These are phyloP conservation scores for Malassezia dermatis DNA, from an alignment of 1,284 basidiomycete genomes.

Conservation along the genomic window DNA sequence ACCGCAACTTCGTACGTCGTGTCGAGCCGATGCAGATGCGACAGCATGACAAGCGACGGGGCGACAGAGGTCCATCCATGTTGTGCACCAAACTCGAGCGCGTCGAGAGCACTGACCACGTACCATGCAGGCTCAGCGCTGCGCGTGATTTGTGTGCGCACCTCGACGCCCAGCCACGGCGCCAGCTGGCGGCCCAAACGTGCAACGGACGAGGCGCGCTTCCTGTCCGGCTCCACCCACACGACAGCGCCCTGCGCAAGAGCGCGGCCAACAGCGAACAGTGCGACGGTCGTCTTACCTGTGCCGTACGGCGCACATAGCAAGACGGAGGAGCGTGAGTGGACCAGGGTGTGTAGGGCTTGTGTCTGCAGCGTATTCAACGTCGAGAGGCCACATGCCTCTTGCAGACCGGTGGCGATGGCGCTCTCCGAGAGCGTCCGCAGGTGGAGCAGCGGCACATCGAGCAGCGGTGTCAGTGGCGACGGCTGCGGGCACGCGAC, in stretches of 20 bases:
- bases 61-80: slow-evolving; percentile 8
- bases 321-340: slow-evolving; percentile 64
- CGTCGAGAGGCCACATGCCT: slow-evolving; percentile 50
- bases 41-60: slow-evolving; percentile 59
- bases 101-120: slow-evolving; percentile 14
- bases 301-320: slow-evolving; percentile 69
- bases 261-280: slow-evolving; percentile 61
- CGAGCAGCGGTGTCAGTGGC: slow-evolving; percentile 61
- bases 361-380: slow-evolving; percentile 87
- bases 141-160: slow-evolving; percentile 8
- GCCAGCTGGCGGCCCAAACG: slow-evolving; percentile 12
- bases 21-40: slow-evolving; percentile 77
- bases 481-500: slow-evolving; percentile 67
- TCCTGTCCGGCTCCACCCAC: slow-evolving; percentile 10
- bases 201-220: slow-evolving; percentile 8
- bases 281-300: slow-evolving; percentile 69
- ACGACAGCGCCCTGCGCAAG: slow-evolving; percentile 34
- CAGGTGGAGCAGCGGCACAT: slow-evolving; percentile 69
- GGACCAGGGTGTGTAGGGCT: slow-evolving; percentile 69
- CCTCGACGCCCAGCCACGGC: slow-evolving; percentile 12
- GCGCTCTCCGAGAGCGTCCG: slow-evolving; percentile 49
- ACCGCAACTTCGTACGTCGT: slow-evolving; percentile 71
- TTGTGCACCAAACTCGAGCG: slow-evolving; percentile 16
- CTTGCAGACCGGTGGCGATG: slow-evolving; percentile 18
- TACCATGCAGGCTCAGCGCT: slow-evolving; percentile 20